These are phyloP conservation scores for Kodamaea kaohsiungensis DNA, from an alignment of 805 yeast genomes.

Conservation along the genomic window DNA sequence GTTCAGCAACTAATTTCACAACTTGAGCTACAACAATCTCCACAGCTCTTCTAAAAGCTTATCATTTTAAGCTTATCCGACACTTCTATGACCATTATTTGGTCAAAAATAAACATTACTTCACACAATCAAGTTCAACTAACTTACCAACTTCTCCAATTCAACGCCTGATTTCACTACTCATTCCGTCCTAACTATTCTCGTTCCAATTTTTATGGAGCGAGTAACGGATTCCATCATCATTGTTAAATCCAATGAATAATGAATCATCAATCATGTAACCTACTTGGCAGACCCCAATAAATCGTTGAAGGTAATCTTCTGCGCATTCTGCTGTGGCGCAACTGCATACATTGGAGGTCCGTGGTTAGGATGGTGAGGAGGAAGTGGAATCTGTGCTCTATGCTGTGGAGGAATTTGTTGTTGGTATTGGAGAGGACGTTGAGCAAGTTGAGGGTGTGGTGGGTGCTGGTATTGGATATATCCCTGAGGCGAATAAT, in stretches of 20 bases:
- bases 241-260: slow-evolving; percentile 5
- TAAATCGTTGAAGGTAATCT: slow-evolving; percentile 42
- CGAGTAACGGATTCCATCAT: neutral
- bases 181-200: neutral
- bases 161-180: neutral
- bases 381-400: slow-evolving; percentile 3
- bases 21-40: neutral
- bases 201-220: neutral
- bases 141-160: neutral
- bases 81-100: no score
- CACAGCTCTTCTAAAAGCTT: neutral
- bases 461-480: slow-evolving; percentile 30
- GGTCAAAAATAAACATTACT: no score
- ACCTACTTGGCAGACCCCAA: slow-evolving; percentile 28
- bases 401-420: neutral
- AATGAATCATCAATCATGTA: neutral
- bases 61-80: no score
- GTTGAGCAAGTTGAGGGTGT: slow-evolving; percentile 10
- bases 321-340: slow-evolving; percentile 27
- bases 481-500: slow-evolving; percentile 32
- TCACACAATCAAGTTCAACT: no score
- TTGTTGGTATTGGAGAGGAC: neutral
- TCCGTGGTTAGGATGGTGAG: neutral
- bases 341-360: slow-evolving; percentile 12
- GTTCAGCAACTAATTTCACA: neutral